Conservation (phyloP, 202 grass and related monocot species). For the Musa balbisiana region DNA sequence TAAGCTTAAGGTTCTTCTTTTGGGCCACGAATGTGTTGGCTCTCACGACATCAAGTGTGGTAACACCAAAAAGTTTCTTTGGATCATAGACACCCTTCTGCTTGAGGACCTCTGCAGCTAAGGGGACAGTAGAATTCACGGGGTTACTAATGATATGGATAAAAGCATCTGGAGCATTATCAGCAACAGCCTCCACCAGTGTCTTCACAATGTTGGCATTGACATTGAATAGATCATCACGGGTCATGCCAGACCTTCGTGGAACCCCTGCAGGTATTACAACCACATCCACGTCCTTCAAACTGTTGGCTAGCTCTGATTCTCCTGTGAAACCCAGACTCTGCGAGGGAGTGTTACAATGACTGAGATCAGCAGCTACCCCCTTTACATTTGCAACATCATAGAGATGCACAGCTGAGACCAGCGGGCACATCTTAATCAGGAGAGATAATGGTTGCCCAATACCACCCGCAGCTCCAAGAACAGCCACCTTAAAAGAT, state of each 20-base stretch:
- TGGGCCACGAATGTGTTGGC: slow-evolving; percentile 37
- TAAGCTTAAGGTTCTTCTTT: slow-evolving; percentile 31
- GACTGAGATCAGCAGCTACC: slow-evolving; percentile 28
- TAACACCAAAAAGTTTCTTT: slow-evolving; percentile 45
- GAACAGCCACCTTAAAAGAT: slow-evolving; percentile 35
- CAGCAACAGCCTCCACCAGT: slow-evolving; percentile 41
- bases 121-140: slow-evolving; percentile 38
- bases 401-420: slow-evolving; percentile 42
- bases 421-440: slow-evolving; percentile 36
- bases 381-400: slow-evolving; percentile 28
- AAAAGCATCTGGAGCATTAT: slow-evolving; percentile 34
- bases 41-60: slow-evolving; percentile 42
- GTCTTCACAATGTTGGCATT: slow-evolving; percentile 34
- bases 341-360: slow-evolving; percentile 34
- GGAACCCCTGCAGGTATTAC: slow-evolving; percentile 30
- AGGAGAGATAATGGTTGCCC: slow-evolving; percentile 37
- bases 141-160: slow-evolving; percentile 34
- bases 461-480: slow-evolving; percentile 35
- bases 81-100: slow-evolving; percentile 35
- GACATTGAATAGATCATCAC: slow-evolving; percentile 36
- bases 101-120: slow-evolving; percentile 41
- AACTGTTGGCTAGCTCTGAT: slow-evolving; percentile 22
- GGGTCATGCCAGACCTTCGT: slow-evolving; percentile 36
- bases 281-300: slow-evolving; percentile 33
- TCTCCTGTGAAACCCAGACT: slow-evolving; percentile 31